Conservation (phyloP, 352 stramenopile genomes). For the Pythium apleroticum region DNA sequence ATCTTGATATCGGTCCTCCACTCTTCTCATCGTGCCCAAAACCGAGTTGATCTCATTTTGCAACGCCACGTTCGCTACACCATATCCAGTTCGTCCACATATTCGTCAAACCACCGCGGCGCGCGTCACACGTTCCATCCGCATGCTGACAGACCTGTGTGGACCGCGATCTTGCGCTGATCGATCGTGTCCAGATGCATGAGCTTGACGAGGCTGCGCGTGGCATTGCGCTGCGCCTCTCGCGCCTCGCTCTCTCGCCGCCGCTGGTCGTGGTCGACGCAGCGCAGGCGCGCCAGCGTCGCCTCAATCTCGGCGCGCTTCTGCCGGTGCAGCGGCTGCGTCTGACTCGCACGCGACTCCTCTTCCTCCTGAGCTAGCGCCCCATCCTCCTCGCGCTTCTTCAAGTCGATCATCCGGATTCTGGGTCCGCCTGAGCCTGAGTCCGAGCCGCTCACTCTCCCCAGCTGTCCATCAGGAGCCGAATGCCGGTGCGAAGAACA, state of each 20-base stretch:
- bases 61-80: constrained; percentile 31
- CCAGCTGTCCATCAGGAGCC: not conserved
- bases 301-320: constrained; percentile 34
- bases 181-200: constrained; percentile 51
- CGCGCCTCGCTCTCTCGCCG: constrained; percentile 25
- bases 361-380: not conserved
- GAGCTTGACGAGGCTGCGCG: constrained; percentile 49
- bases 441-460: not conserved
- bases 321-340: not conserved
- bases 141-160: constrained; percentile 33
- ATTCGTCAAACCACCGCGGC: constrained; percentile 6
- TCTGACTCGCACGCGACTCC: not conserved
- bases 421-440: not conserved
- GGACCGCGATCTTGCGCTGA: constrained; percentile 28
- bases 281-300: constrained; percentile 33
- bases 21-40: constrained; percentile 33
- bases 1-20: constrained; percentile 42
- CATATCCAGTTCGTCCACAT: not conserved
- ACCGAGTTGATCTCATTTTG: constrained; percentile 39
- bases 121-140: not conserved
- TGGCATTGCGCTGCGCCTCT: constrained; percentile 36
- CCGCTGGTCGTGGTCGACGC: constrained; percentile 9
- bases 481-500: constrained; percentile 3
- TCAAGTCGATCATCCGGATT: constrained; percentile 18
- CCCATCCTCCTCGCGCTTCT: constrained; percentile 25